Percentiles rank a stretch among this genome's conserved stretches.
Conservation (phyloP, 495 filamentous ascomycete genomes). For the Penicilliopsis zonata region DNA sequence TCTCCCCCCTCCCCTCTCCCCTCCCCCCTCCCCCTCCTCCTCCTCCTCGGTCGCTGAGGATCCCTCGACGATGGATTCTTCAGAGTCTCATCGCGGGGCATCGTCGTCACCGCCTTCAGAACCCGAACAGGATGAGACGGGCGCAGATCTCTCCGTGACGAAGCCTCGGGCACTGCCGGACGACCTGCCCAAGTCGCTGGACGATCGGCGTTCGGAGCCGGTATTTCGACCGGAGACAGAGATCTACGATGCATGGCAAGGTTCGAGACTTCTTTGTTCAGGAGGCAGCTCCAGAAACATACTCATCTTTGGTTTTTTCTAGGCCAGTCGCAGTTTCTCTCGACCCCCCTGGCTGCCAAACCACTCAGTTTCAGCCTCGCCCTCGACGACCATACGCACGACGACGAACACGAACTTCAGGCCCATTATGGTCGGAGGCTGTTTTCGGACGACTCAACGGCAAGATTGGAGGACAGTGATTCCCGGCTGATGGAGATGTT, state of each 20-base stretch:
- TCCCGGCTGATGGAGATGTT: constrained; percentile 89
- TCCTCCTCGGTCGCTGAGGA: constrained; percentile 6
- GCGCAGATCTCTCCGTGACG: constrained; percentile 6
- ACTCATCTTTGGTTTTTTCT: not conserved
- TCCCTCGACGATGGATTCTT: constrained; percentile 24
- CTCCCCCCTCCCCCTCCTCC: constrained; percentile 2
- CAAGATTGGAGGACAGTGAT: constrained; percentile 70
- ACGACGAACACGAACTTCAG: constrained; percentile 27
- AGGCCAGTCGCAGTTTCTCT: constrained; percentile 94
- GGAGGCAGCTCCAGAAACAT: not conserved
- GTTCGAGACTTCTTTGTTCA: constrained; percentile 30
- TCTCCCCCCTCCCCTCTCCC: not conserved
- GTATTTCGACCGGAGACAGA: constrained; percentile 62
- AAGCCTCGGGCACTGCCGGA: constrained; percentile 50
- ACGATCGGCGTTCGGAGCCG: constrained; percentile 66
- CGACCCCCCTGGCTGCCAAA: constrained; percentile 69
- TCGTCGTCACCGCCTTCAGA: too few species aligned
- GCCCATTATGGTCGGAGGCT: constrained; percentile 23
- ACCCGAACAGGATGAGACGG: constrained; percentile 9
- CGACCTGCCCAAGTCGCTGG: constrained; percentile 82
- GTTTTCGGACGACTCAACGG: constrained; percentile 41
- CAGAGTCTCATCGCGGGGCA: constrained; percentile 24
- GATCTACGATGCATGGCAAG: constrained; percentile 99
- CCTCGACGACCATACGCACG: constrained; percentile 53
- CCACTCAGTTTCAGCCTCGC: constrained; percentile 76